These are phyloP conservation scores for Penicillium hesseltinei DNA, from an alignment of 2,329 filamentous ascomycete species.

Conservation along the genomic window DNA sequence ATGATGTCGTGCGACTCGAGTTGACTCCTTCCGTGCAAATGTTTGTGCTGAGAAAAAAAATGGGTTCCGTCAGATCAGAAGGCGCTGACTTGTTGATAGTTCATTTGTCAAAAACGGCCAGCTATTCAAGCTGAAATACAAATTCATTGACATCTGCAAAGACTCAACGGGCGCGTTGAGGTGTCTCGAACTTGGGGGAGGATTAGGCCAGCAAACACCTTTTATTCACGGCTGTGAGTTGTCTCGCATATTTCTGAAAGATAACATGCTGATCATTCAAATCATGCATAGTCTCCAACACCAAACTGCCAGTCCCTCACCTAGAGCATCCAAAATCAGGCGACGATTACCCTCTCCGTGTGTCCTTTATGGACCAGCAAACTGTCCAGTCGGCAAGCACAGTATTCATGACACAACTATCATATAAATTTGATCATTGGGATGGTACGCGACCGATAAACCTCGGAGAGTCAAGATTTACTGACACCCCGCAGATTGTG, in stretches of 20 bases:
- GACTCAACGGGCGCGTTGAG: conserved; percentile 37
- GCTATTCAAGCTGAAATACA: conserved; percentile 42
- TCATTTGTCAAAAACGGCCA: conserved; percentile 41
- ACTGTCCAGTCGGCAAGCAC: conserved; percentile 41
- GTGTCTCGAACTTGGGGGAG: conserved; percentile 40
- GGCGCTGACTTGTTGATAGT: conserved; percentile 20
- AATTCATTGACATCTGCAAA: conserved; percentile 41
- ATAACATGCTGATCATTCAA: background rate
- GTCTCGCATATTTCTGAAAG: background rate
- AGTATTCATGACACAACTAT: conserved; percentile 41
- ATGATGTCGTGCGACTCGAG: conserved; percentile 33
- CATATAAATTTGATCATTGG: conserved; percentile 46
- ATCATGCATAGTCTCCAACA: conserved; percentile 33
- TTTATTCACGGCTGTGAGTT: conserved; percentile 42
- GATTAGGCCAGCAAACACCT: conserved; percentile 35
- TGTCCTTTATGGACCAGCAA: conserved; percentile 46
- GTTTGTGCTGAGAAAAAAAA: conserved; percentile 20
- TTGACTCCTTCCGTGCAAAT: conserved; percentile 35
- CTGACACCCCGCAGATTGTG: conserved; percentile 34
- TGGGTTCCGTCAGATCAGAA: background rate
- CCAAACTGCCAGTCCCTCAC: conserved; percentile 42
- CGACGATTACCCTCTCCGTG: conserved; percentile 34
- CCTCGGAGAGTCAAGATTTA: background rate
- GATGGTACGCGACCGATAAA: conserved; percentile 28
- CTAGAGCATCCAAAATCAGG: conserved; percentile 42